Evolutionary conservation across 192 early-diverging fungal genomes (phyloP), one percentile per base, ranked within the genome.

Genomic region (Rhizophlyctis rosea): DNA sequence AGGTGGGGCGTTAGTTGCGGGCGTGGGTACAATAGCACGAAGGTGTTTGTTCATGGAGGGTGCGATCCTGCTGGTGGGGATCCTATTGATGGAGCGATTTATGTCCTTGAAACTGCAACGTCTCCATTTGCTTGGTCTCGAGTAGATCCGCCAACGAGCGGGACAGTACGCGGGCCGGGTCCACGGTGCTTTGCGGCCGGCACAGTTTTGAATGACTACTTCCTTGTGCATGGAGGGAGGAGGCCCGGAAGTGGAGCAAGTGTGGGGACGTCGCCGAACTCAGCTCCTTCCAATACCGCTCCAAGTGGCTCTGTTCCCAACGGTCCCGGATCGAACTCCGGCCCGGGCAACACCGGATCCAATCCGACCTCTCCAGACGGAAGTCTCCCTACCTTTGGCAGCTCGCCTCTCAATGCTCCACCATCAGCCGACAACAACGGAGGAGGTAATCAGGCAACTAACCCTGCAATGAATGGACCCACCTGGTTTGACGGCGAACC

Each of bases 181-280:
- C 18, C 50, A 5, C 28, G 65, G 21, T 67, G 65, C 33, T 67
- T 67, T 60, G 56, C 57, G 5, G 65, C 65, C 28, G 56, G 57
- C 9, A 51, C 57, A 2, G 34, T 60, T 23, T 5, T 67, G 3
- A 59, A 67, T 25, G 65, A 49, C 16, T 59, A 27, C 49, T 60
- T 67, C 34, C 34, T 67, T 2, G 57, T 67, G 7, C 65, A 67
- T 50, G 65, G 65, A 27, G 65, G 65, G 3, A n/a, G n/a, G n/a
- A n/a, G n/a, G n/a, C n/a, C n/a, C n/a, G n/a, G n/a, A n/a, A n/a
- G n/a, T n/a, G n/a, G n/a, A n/a, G 53, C 18, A 18, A 4, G 28
- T 54, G 53, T 28, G 3, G 2, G 28, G 28, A 4, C 50, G 9
- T 5, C 9, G 13, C 13, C 50, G 25, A 9, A 18, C 9, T 25